phyloP scores from a whole-genome alignment of 805 yeast genomes.

The Metschnikowia drakensbergensis region DNA sequence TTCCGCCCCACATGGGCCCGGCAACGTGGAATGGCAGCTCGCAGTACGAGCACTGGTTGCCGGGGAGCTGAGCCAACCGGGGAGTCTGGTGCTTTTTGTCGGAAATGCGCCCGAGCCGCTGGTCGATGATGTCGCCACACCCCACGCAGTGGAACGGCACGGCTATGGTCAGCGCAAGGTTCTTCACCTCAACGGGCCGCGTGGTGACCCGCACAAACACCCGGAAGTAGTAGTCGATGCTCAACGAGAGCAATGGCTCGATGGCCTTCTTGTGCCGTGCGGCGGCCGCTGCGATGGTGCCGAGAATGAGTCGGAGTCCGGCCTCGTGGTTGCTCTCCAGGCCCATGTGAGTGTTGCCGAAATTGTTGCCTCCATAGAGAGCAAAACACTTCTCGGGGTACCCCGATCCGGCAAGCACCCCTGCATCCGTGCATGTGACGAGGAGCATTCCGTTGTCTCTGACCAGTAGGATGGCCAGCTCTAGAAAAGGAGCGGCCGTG shows the following conservation, averaged over 20 bases:
- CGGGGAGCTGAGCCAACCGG: slow-evolving; percentile 54
- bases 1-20: slow-evolving; percentile 96
- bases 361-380: slow-evolving; percentile 86
- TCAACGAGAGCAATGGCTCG: slow-evolving; percentile 80
- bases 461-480: slow-evolving; percentile 83
- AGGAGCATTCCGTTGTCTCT: slow-evolving; percentile 79
- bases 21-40: slow-evolving; percentile 68
- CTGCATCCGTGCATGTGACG: slow-evolving; percentile 95
- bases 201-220: slow-evolving; percentile 74
- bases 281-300: slow-evolving; percentile 74
- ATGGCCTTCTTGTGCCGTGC: slow-evolving; percentile 84
- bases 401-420: slow-evolving; percentile 92
- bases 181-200: slow-evolving; percentile 78
- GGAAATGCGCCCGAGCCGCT: slow-evolving; percentile 65
- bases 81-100: slow-evolving; percentile 54
- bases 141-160: slow-evolving; percentile 80
- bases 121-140: slow-evolving; percentile 69
- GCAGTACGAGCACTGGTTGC: slow-evolving; percentile 66
- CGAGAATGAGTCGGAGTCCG: slow-evolving; percentile 80
- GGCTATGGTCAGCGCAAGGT: slow-evolving; percentile 73
- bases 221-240: slow-evolving; percentile 91
- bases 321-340: slow-evolving; percentile 87
- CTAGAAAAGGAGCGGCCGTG: slow-evolving; percentile 93
- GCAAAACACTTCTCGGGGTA: slow-evolving; percentile 97
- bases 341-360: slow-evolving; percentile 51